A percentile compares a stretch with the other conserved stretches of the same genome.
Conservation (phyloP, 225 moss, liverwort and hornwort genomes). For the Climacium dendroides region DNA sequence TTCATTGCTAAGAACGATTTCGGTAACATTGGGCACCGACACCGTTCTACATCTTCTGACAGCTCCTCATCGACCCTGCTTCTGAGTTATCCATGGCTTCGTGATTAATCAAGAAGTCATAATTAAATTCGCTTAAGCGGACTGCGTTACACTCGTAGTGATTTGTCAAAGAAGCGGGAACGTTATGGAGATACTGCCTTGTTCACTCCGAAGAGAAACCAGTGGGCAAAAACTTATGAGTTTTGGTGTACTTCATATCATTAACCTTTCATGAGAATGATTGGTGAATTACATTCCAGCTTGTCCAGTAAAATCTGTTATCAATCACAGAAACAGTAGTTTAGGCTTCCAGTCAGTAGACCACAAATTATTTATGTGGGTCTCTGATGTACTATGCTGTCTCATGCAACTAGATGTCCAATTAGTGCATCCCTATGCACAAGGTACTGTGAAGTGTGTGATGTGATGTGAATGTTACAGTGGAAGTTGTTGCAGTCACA, state of each 20-base stretch:
- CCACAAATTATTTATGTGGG: not conserved
- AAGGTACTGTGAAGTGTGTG: not conserved
- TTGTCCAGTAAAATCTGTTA: not conserved
- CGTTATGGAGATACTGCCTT: not conserved
- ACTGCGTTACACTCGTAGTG: not conserved
- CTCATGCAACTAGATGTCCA: not conserved
- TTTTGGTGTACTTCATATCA: not conserved
- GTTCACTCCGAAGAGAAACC: not conserved
- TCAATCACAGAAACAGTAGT: not conserved
- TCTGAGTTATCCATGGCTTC: not conserved
- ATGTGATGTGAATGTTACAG: not conserved
- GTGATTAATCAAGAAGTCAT: not conserved
- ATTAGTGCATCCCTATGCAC: not conserved
- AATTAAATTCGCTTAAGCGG: not conserved
- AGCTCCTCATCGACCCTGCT: not conserved
- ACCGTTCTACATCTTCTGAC: not conserved
- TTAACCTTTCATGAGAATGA: not conserved
- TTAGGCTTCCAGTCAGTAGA: not conserved
- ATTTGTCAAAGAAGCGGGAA: not conserved
- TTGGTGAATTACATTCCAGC: not conserved
- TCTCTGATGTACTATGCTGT: not conserved
- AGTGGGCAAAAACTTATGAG: not conserved
- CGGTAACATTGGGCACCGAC: not conserved
- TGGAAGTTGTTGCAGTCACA: not conserved
- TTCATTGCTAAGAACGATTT: constrained; percentile 7